phyloP scores from a whole-genome alignment of 176 grass and related monocot genomes.

The Oropetium thomaeum region DNA sequence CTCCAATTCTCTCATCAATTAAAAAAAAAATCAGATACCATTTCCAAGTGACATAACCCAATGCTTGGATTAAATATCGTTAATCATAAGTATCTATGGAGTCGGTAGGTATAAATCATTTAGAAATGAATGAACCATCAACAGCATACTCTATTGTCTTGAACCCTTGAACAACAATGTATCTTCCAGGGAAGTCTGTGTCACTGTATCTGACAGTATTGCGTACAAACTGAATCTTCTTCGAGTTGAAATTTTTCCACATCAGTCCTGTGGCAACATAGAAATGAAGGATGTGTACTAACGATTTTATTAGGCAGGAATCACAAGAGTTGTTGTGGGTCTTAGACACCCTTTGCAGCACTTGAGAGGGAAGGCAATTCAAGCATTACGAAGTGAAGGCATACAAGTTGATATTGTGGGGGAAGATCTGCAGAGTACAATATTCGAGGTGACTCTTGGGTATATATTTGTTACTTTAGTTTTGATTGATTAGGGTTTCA shows the following conservation, averaged over 20 bases:
- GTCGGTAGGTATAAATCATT: neutral
- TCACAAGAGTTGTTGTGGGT: constrained; percentile 79
- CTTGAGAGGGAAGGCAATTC: constrained; percentile 81
- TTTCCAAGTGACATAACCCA: neutral
- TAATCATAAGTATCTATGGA: neutral
- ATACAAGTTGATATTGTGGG: constrained; percentile 82
- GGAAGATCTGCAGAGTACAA: constrained; percentile 73
- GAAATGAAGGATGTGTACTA: neutral
- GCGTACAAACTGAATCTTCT: neutral
- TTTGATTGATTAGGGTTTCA: constrained; percentile 12
- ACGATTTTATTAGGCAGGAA: constrained; percentile 79
- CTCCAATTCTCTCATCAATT: neutral
- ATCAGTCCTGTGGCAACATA: neutral
- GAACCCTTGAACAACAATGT: neutral
- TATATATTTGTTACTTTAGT: neutral
- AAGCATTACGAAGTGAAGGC: constrained; percentile 73
- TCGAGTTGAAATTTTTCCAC: neutral
- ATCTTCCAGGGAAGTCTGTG: neutral
- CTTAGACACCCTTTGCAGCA: constrained; percentile 81
- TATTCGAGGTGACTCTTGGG: constrained; percentile 53
- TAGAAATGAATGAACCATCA: neutral
- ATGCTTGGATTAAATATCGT: neutral
- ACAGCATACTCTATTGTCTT: neutral
- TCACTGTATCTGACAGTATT: neutral
- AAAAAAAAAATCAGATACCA: neutral